Evolutionary conservation across 2,329 filamentous ascomycete genomes (phyloP).

Genomic region (Aureobasidium mangrovei): DNA sequence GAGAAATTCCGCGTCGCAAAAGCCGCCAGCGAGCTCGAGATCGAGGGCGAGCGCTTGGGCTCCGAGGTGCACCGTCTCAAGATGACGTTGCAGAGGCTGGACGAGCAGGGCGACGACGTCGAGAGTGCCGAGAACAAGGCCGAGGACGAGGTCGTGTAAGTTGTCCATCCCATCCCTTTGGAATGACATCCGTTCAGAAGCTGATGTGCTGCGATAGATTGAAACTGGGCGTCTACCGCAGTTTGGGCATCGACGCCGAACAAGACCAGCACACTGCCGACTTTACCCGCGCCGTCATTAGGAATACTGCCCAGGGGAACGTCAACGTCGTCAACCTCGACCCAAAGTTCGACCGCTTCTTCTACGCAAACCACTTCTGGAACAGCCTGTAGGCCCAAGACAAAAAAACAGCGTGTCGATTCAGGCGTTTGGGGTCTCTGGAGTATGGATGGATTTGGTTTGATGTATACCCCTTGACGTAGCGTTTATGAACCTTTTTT

Average conservation of each 20-base stretch:
- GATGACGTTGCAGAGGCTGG: slow-evolving; percentile 68
- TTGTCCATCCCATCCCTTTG: slow-evolving; percentile 13
- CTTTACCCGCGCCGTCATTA: slow-evolving; percentile 76
- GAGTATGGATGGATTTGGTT: too few relatives aligned
- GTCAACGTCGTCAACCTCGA: slow-evolving; percentile 94
- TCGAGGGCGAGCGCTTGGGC: slow-evolving; percentile 86
- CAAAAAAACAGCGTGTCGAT: too few relatives aligned
- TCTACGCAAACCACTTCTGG: slow-evolving; percentile 97
- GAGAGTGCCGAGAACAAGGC: slow-evolving; percentile 38
- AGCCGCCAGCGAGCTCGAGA: slow-evolving; percentile 76
- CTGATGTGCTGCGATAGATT: slow-evolving; percentile 39
- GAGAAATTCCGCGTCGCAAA: slow-evolving; percentile 95
- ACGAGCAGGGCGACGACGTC: slow-evolving; percentile 79
- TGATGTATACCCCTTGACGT: too few relatives aligned
- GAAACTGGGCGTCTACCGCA: slow-evolving; percentile 83
- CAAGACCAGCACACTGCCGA: slow-evolving; percentile 63
- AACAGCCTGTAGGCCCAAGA: slow-evolving; percentile 55
- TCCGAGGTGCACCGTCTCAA: slow-evolving; percentile 67
- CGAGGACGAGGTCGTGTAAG: slow-evolving; percentile 42
- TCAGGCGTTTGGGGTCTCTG: too few relatives aligned
- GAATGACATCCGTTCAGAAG: background rate
- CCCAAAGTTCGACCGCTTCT: slow-evolving; percentile 80
- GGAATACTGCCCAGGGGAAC: slow-evolving; percentile 79
- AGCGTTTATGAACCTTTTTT: background rate
- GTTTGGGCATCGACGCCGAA: slow-evolving; percentile 83